Conservation (phyloP, 305 asterid genomes). For the Petunia hybrid region DNA sequence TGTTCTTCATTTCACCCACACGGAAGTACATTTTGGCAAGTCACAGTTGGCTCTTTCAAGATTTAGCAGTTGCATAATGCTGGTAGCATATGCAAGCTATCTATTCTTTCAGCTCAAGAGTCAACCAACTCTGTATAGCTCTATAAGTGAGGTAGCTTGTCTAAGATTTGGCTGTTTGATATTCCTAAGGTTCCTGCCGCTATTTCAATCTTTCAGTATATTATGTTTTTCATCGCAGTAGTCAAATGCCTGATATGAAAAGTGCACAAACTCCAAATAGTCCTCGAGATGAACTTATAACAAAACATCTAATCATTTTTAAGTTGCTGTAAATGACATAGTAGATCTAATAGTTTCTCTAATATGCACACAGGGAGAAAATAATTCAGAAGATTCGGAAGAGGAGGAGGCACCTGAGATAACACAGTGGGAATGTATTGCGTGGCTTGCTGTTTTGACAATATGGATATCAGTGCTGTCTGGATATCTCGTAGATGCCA, state of each 20-base stretch:
- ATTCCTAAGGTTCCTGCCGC: neutral
- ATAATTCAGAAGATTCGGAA: constrained; percentile 54
- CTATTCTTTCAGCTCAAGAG: constrained; percentile 94
- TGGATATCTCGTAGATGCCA: constrained; percentile 90
- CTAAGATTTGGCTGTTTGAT: neutral
- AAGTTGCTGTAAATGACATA: neutral
- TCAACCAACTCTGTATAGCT: constrained; percentile 60
- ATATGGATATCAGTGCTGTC: constrained; percentile 92
- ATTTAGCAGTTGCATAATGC: constrained; percentile 96
- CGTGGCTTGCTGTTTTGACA: constrained; percentile 90
- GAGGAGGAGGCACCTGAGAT: constrained; percentile 88
- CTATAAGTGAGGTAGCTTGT: constrained; percentile 63
- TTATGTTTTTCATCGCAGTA: neutral
- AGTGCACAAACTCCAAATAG: constrained; percentile 8
- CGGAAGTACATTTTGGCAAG: constrained; percentile 85
- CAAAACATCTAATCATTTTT: constrained; percentile 11
- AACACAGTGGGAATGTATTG: constrained; percentile 86
- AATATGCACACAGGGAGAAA: constrained; percentile 57
- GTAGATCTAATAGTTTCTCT: neutral
- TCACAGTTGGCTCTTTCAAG: constrained; percentile 96
- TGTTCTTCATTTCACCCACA: constrained; percentile 90
- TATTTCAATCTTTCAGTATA: constrained; percentile 13
- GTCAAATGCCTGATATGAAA: constrained; percentile 22
- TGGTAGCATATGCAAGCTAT: constrained; percentile 93
- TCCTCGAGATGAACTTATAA: neutral